Evolutionary conservation across 805 yeast species (phyloP).

Genomic region (Grigorovia humatica): DNA sequence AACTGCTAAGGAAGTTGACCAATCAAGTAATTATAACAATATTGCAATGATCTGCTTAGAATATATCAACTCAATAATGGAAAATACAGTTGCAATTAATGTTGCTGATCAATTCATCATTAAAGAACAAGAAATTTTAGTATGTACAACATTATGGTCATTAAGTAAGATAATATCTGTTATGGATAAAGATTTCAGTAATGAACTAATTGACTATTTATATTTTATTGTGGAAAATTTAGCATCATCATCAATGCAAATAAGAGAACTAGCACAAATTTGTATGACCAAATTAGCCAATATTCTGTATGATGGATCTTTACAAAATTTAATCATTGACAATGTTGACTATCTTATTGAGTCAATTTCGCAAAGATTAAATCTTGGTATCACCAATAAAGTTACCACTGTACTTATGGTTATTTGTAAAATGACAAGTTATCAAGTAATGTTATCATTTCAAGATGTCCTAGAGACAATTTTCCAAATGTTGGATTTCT

Average conservation of each 20-base stretch:
- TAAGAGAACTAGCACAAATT: constrained; percentile 42
- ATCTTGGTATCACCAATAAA: constrained; percentile 65
- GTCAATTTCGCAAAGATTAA: constrained; percentile 56
- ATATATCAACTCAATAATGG: neutral
- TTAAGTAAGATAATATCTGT: constrained; percentile 11
- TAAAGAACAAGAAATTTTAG: constrained; percentile 16
- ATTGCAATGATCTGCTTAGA: neutral
- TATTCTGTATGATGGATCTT: constrained; percentile 44
- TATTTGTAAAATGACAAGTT: constrained; percentile 61
- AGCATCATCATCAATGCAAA: constrained; percentile 41
- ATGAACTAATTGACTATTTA: constrained; percentile 56
- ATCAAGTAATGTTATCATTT: constrained; percentile 49
- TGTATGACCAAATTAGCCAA: constrained; percentile 43
- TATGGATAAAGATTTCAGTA: constrained; percentile 26
- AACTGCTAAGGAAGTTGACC: constrained; percentile 8
- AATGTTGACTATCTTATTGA: constrained; percentile 80
- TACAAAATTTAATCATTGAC: constrained; percentile 44
- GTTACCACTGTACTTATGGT: constrained; percentile 62
- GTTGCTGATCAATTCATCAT: constrained; percentile 30
- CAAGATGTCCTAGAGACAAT: constrained; percentile 65
- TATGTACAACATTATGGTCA: constrained; percentile 8
- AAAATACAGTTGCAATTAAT: constrained; percentile 12
- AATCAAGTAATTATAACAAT: neutral
- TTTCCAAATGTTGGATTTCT: constrained; percentile 69
- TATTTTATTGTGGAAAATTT: constrained; percentile 66